These are phyloP conservation scores for Talaromyces sp. DNA, from an alignment of 2,329 filamentous ascomycete genomes.

Conservation along the genomic window DNA sequence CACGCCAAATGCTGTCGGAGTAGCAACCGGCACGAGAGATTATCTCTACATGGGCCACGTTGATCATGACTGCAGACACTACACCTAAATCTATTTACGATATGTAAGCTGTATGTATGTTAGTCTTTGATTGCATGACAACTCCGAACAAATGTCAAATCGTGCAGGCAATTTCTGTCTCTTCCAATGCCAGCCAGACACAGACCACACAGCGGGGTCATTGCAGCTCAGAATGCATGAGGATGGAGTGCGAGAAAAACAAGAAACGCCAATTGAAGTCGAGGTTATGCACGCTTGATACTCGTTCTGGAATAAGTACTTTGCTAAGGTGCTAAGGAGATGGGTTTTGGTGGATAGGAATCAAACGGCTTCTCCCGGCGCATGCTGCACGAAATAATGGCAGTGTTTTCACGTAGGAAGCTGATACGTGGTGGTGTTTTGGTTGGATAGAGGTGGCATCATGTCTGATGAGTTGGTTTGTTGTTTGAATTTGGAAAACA, in stretches of 20 bases:
- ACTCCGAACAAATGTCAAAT: not conserved
- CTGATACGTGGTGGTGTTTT: not conserved
- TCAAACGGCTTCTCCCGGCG: conserved; percentile 12
- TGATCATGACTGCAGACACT: conserved; percentile 8
- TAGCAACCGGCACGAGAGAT: not conserved
- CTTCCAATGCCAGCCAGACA: not conserved
- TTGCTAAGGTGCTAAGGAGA: not conserved
- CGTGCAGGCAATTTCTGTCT: not conserved
- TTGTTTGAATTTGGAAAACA: not conserved
- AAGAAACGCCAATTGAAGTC: conserved; percentile 15
- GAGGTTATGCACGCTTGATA: conserved; percentile 16
- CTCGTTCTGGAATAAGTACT: conserved; percentile 8
- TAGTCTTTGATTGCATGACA: conserved; percentile 4
- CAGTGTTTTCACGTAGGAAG: not conserved
- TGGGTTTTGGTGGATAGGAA: conserved; percentile 4
- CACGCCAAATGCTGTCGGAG: not conserved
- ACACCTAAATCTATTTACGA: not conserved
- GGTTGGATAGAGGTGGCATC: not conserved
- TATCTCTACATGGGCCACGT: conserved; percentile 17
- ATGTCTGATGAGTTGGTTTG: not conserved
- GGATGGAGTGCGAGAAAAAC: not conserved
- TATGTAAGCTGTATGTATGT: not conserved
- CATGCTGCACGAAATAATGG: conserved; percentile 16
- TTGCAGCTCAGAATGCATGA: not conserved
- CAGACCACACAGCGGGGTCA: conserved; percentile 7